A percentile compares a stretch with the other conserved stretches of the same genome.
Evolutionary conservation across 2,329 filamentous ascomycete genomes (phyloP).

Genomic region (Aspergillus fijiensis): DNA sequence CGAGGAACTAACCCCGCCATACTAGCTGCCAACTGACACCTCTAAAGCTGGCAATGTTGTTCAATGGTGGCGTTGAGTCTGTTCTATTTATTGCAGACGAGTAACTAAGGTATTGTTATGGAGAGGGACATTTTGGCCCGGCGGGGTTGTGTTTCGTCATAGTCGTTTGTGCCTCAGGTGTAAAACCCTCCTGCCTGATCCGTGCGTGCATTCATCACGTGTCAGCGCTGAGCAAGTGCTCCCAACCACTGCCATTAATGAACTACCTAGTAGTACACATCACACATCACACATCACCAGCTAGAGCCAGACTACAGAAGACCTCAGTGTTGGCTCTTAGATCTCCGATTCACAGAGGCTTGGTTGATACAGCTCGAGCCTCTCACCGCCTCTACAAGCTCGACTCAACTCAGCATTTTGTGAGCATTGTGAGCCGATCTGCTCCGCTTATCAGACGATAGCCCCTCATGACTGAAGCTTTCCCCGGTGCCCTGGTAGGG

Average conservation of each 20-base stretch:
- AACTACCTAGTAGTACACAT: not conserved
- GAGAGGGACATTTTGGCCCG: not conserved
- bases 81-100: no score
- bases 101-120: not conserved
- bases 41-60: not conserved
- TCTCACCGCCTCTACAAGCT: not conserved
- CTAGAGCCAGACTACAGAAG: not conserved
- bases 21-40: not conserved
- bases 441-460: not conserved
- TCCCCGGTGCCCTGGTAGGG: constrained; percentile 39
- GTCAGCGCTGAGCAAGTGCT: not conserved
- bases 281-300: not conserved
- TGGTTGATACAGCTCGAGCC: not conserved
- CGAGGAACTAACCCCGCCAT: constrained; percentile 8
- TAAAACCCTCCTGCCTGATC: not conserved
- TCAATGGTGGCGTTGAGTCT: no score
- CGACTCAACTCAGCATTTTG: not conserved
- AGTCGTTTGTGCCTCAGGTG: constrained; percentile 12
- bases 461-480: constrained; percentile 37
- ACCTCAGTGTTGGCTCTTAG: no score
- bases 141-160: constrained; percentile 20
- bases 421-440: not conserved
- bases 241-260: not conserved
- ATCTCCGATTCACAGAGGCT: no score
- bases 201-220: constrained; percentile 3